Conservation (phyloP, 2,329 filamentous ascomycete species). For the Tolypocladium album region DNA sequence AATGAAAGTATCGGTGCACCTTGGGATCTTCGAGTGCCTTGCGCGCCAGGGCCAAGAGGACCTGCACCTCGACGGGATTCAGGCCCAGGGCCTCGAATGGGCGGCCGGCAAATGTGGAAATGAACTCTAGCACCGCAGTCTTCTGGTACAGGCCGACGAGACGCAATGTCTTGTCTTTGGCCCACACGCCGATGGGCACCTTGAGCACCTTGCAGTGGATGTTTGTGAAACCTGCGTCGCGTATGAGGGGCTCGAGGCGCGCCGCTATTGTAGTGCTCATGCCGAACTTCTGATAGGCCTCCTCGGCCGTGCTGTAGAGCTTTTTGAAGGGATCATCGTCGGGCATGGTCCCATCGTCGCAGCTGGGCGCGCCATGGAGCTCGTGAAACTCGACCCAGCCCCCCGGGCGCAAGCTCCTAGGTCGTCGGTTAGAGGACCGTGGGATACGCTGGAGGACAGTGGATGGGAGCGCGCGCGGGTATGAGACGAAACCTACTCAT, state of each 20-base stretch:
- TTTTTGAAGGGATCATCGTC: neutral
- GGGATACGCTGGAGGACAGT: neutral
- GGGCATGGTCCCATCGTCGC: neutral
- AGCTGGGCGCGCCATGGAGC: neutral
- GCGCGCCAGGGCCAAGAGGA: neutral
- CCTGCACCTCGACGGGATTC: neutral
- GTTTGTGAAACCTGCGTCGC: neutral
- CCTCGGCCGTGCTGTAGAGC: neutral
- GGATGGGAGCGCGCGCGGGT: neutral
- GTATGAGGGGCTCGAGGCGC: neutral
- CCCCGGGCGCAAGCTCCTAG: slow-evolving; percentile 23
- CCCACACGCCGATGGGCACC: neutral
- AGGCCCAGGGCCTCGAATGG: neutral
- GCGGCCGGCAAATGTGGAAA: neutral
- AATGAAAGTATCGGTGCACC: neutral
- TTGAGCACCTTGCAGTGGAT: neutral
- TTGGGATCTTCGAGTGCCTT: neutral
- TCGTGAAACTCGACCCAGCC: slow-evolving; percentile 21
- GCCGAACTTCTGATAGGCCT: neutral
- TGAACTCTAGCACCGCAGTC: neutral
- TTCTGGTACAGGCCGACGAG: neutral
- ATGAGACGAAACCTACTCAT: slow-evolving; percentile 6
- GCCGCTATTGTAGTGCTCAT: neutral
- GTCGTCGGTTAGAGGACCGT: neutral
- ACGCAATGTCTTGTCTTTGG: neutral